Evolutionary conservation across 2,329 filamentous ascomycete genomes (phyloP).

Genomic region (Seiridium cupressi): DNA sequence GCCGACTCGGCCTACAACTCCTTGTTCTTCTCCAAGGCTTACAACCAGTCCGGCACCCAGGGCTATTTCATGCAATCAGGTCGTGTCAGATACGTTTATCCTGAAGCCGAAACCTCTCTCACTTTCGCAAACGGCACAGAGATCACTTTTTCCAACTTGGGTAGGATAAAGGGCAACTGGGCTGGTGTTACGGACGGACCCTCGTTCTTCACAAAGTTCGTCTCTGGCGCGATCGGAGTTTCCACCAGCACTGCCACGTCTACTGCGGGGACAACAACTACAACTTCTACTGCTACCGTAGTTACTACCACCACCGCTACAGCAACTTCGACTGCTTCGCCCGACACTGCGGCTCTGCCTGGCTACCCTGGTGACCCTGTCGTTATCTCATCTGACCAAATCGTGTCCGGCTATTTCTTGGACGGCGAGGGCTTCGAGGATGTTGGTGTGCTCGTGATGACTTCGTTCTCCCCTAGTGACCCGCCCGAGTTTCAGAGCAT

Average conservation of each 20-base stretch:
- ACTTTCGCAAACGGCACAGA: slow-evolving; percentile 37
- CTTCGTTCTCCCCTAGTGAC: slow-evolving; percentile 25
- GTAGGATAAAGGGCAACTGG: slow-evolving; percentile 32
- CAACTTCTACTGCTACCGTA: slow-evolving; percentile 5
- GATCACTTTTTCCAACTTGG: slow-evolving; percentile 29
- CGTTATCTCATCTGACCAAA: slow-evolving; percentile 25
- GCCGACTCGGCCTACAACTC: slow-evolving; percentile 39
- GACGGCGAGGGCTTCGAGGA: slow-evolving; percentile 27
- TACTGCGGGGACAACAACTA: neutral
- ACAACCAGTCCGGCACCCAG: slow-evolving; percentile 25
- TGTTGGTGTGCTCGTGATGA: slow-evolving; percentile 27
- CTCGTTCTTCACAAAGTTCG: slow-evolving; percentile 27
- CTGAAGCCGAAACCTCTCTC: slow-evolving; percentile 35
- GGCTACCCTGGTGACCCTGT: slow-evolving; percentile 27
- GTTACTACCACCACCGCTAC: neutral
- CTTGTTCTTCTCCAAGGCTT: slow-evolving; percentile 35
- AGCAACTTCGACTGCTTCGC: neutral
- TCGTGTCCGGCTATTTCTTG: slow-evolving; percentile 32
- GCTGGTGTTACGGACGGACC: slow-evolving; percentile 27
- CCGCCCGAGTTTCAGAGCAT: slow-evolving; percentile 28
- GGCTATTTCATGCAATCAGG: slow-evolving; percentile 36
- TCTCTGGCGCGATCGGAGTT: slow-evolving; percentile 16
- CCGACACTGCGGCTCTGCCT: slow-evolving; percentile 10
- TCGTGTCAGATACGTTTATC: slow-evolving; percentile 32
- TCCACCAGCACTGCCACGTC: slow-evolving; percentile 10